phyloP scores from a whole-genome alignment of 2,329 filamentous ascomycete species.

The Talaromyces atroroseus region DNA sequence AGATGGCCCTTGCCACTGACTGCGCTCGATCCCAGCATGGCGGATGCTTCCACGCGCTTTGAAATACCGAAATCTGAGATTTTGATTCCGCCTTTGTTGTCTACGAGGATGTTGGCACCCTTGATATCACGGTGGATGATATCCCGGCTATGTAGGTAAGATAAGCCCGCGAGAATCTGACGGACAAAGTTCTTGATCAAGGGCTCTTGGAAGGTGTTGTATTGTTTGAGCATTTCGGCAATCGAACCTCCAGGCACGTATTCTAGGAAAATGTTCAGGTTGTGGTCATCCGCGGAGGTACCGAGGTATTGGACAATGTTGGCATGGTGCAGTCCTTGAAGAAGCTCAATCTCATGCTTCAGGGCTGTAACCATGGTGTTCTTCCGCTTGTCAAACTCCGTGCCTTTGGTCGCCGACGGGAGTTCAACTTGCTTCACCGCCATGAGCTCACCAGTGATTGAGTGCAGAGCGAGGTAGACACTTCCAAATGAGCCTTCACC shows the following conservation, averaged over 20 bases:
- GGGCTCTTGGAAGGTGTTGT: conserved; percentile 88
- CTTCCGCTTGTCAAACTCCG: conserved; percentile 79
- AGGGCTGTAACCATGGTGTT: conserved; percentile 97
- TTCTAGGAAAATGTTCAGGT: conserved; percentile 99
- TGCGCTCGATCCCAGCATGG: conserved; percentile 56
- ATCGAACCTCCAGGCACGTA: conserved; percentile 97
- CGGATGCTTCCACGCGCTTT: conserved; percentile 91
- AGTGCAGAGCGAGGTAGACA: conserved; percentile 90
- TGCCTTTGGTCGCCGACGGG: conserved; percentile 70
- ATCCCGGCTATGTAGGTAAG: conserved; percentile 86
- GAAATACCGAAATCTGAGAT: conserved; percentile 99
- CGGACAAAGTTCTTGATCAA: conserved; percentile 94
- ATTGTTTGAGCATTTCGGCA: conserved; percentile 97
- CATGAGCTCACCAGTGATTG: conserved; percentile 93
- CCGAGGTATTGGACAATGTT: conserved; percentile 99
- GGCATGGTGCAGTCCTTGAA: conserved; percentile 88
- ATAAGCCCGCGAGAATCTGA: conserved; percentile 87
- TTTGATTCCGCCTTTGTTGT: conserved; percentile 98
- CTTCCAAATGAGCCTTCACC: conserved; percentile 95
- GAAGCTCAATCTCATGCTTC: conserved; percentile 90
- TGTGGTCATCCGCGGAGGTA: conserved; percentile 82
- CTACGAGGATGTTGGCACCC: conserved; percentile 95
- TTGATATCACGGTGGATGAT: conserved; percentile 99
- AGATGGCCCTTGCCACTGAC: conserved; percentile 36
- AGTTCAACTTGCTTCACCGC: conserved; percentile 98